A percentile compares a stretch with the other conserved stretches of the same genome.
phyloP scores from a whole-genome alignment of 352 stramenopile species.

The Phytophthora boehmeriae region DNA sequence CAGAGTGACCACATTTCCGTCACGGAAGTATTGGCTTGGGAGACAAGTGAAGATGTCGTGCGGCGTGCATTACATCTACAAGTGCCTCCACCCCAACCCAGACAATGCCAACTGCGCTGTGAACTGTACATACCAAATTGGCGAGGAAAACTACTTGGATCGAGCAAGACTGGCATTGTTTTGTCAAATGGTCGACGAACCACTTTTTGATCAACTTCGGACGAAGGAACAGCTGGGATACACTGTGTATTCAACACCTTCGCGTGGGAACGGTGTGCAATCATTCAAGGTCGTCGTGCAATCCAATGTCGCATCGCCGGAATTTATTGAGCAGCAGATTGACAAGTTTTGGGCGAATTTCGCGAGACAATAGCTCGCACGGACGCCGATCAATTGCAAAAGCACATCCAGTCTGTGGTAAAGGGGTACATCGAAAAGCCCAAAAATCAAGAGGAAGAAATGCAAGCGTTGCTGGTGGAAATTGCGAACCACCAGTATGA shows the following conservation, averaged over 20 bases:
- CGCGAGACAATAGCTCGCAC: constrained; percentile 38
- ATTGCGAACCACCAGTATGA: constrained; percentile 73
- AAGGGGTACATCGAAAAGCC: constrained; percentile 70
- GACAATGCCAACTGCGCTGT: constrained; percentile 67
- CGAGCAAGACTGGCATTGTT: constrained; percentile 58
- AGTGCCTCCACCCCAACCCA: constrained; percentile 41
- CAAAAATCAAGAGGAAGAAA: constrained; percentile 74
- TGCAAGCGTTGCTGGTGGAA: constrained; percentile 57
- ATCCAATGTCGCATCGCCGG: constrained; percentile 69
- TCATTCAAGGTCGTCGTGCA: constrained; percentile 83
- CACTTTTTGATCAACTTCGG: constrained; percentile 65
- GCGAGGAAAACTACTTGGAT: constrained; percentile 40
- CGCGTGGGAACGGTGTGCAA: constrained; percentile 48
- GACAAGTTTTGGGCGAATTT: constrained; percentile 63
- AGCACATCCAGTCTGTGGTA: constrained; percentile 70
- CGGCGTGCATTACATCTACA: constrained; percentile 37
- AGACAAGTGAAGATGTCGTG: constrained; percentile 36
- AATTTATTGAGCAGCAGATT: constrained; percentile 71
- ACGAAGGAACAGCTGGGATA: constrained; percentile 79
- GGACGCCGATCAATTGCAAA: constrained; percentile 36
- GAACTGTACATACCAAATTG: constrained; percentile 59
- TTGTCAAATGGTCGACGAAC: constrained; percentile 61
- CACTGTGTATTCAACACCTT: constrained; percentile 65
- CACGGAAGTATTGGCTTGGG: constrained; percentile 34
- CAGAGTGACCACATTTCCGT: constrained; percentile 23